phyloP scores from a whole-genome alignment of 306 rosid species.

The Astragalus glycyphyllos region DNA sequence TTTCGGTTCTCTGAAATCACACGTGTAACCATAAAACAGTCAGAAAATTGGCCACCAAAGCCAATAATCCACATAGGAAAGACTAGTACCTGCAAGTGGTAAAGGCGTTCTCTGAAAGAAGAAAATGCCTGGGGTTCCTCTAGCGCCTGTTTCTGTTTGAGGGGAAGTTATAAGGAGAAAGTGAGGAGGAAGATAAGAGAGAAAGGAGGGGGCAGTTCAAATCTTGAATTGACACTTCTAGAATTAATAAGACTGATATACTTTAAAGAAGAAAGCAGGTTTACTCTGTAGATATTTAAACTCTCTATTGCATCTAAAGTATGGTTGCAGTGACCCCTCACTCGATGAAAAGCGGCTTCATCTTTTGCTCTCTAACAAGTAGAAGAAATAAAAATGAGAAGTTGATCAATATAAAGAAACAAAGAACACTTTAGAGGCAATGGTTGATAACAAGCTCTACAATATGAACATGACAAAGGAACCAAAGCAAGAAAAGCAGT shows the following conservation, averaged over 20 bases:
- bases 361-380: conserved; percentile 70
- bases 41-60: conserved; percentile 42
- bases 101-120: conserved; percentile 91
- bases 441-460: conserved; percentile 1
- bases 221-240: conserved; percentile 32
- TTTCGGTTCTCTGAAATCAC: conserved; percentile 84
- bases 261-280: conserved; percentile 37
- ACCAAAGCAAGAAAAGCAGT: conserved; percentile 24
- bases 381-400: conserved; percentile 41
- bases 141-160: conserved; percentile 66
- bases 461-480: conserved; percentile 22
- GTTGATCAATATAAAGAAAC: conserved; percentile 26
- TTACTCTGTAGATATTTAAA: conserved; percentile 73
- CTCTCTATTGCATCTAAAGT: conserved; percentile 64
- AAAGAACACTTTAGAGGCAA: conserved; percentile 16
- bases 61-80: conserved; percentile 27
- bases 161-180: conserved; percentile 9
- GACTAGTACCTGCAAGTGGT: conserved; percentile 79
- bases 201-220: neutral
- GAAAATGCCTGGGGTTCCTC: conserved; percentile 75
- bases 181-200: neutral
- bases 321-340: conserved; percentile 81
- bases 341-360: conserved; percentile 74
- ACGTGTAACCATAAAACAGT: conserved; percentile 40
- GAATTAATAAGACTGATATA: conserved; percentile 27